Evolutionary conservation across 768 basidiomycete species (phyloP), one percentile per base, ranked within the genome.

Genomic region (Tulasnella sp.): DNA sequence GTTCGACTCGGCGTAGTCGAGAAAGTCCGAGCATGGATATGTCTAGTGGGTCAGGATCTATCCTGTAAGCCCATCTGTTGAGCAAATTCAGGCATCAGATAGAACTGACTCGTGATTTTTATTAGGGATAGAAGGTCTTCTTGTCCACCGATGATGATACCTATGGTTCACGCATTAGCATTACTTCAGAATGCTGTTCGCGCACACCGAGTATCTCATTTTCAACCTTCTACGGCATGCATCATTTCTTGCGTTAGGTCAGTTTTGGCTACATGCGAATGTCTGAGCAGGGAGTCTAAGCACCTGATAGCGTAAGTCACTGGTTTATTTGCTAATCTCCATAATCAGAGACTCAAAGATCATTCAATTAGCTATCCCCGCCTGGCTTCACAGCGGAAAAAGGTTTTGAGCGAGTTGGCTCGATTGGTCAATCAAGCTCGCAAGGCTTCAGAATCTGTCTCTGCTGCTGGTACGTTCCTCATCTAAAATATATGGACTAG

Each of bases 221-320:
- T 89, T 59, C 88, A 91, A 60, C 91, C 93, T 5, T 83, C 90
- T 2, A 88, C 92, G 0, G 92, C 91, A 12, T 91, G 81, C 65
- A 83, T 98, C 54, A 91, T 99, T 58, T 90, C 89, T 10, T 88
- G 86, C 48, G 89, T 98, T 41, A 83, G 92, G 28, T 77, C 81
- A 25, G 82, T 93, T 15, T 74, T 99, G 37, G 77, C 80, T 25
- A 76, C 82, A 9, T 80, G 88, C 13, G 84, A 84, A 53, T 92
- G 88, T 49, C 72, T 95, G 20, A 77, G 80, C 34, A 81, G 87
- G 39, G 88, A 93, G 56, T 82, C 88, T 1, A 72, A 74, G 0
- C 66, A 84, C 19, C 72, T 99, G 16, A 76, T 73, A 56, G 71
- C 68, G 40, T 79, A 29, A 16, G 49, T 32, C 10, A 15, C 33